A percentile compares a stretch with the other conserved stretches of the same genome.
Evolutionary conservation across 331 rosid species (phyloP).

Genomic region (Telfairia occidentalis): DNA sequence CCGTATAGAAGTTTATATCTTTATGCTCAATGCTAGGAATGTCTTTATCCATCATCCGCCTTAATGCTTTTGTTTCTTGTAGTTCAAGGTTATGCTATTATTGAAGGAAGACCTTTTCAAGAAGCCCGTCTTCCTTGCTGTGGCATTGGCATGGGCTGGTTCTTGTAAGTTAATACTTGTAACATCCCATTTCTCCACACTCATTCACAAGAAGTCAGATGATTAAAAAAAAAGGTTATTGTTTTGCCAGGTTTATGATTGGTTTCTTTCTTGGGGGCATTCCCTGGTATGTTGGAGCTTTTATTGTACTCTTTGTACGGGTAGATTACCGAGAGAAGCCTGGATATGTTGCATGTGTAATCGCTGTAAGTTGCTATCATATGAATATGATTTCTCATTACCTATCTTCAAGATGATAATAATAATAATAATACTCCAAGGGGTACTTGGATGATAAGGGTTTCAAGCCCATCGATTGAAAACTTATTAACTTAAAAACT

Average conservation of each 20-base stretch:
- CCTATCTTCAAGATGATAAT: not conserved
- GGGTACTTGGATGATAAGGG: not conserved
- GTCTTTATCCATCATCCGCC: not conserved
- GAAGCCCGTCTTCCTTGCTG: constrained; percentile 61
- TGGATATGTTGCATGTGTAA: constrained; percentile 63
- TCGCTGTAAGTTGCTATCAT: constrained; percentile 54
- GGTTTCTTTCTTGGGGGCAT: constrained; percentile 72
- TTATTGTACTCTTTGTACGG: constrained; percentile 42
- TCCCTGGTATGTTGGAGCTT: constrained; percentile 72
- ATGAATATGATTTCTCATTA: not conserved
- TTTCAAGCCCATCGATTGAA: not conserved
- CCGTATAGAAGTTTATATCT: not conserved
- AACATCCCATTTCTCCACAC: not conserved
- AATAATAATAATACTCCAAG: not conserved
- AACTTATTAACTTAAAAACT: not conserved
- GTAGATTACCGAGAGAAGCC: constrained; percentile 74
- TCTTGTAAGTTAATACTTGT: constrained; percentile 43
- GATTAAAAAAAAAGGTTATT: not conserved
- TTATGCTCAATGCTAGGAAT: not conserved
- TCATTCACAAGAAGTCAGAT: not conserved
- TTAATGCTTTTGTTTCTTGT: not conserved
- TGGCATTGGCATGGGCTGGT: constrained; percentile 71
- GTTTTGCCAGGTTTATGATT: constrained; percentile 47
- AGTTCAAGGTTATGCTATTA: constrained; percentile 44
- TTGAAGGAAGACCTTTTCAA: constrained; percentile 41